phyloP scores from a whole-genome alignment of 2,329 filamentous ascomycete genomes.

The Diaporthe sp. region DNA sequence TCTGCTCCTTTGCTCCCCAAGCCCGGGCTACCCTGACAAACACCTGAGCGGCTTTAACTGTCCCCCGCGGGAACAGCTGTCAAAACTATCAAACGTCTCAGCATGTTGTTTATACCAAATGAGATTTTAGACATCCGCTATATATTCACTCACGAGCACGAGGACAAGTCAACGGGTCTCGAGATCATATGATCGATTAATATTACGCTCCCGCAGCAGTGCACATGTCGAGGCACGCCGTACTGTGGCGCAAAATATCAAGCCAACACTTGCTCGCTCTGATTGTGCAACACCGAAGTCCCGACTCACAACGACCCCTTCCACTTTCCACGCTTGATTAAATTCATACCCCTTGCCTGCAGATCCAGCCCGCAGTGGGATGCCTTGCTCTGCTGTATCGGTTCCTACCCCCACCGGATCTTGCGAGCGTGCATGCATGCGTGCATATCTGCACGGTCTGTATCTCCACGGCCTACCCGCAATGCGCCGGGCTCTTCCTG shows the following conservation, averaged over 20 bases:
- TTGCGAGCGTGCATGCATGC: constrained; percentile 13
- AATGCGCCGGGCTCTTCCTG: background rate
- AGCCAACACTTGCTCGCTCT: background rate
- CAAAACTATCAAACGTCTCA: background rate
- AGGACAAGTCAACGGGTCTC: background rate
- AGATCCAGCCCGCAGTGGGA: background rate
- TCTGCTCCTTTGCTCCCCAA: background rate
- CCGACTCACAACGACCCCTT: background rate
- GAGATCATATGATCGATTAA: background rate
- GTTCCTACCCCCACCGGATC: constrained; percentile 16
- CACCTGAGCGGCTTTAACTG: background rate
- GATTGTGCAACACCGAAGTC: background rate
- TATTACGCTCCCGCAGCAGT: background rate
- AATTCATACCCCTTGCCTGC: constrained; percentile 11
- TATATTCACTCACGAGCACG: background rate
- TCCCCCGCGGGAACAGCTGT: constrained; percentile 9
- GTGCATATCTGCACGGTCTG: background rate
- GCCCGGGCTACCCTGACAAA: background rate
- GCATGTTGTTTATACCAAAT: background rate
- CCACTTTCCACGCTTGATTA: background rate
- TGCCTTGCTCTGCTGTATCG: background rate
- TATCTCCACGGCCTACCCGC: background rate
- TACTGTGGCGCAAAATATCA: background rate
- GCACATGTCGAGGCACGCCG: background rate
- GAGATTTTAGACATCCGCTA: background rate